Base-by-base conservation (phyloP, 257 asterid genomes). In the Sherardia arvensis region DNA sequence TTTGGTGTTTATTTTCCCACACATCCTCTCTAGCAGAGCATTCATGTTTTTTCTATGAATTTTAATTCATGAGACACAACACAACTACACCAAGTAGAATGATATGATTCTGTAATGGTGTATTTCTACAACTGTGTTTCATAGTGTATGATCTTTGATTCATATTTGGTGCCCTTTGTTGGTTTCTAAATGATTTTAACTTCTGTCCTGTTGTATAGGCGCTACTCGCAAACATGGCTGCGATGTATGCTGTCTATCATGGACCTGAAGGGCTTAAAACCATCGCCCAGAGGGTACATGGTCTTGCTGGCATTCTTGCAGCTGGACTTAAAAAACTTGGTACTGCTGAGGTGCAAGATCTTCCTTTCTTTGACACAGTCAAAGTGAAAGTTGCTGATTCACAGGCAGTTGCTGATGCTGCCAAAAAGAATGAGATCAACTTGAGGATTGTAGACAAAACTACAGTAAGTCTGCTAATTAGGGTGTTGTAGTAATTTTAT, bases 171-270 rank as follows among this genome's bases (percentile, higher is more conserved):
- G 48, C 20, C 59, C 9, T 33, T 23, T 56, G 23, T 25, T 62
- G 56, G 59, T 22, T 57, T 48, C 54, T n/a, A 10, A 54, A 18
- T 65, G 18, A 18, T 28, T 59, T 59, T 32, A 23, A 43, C 56
- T 27, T 54, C 57, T 64, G 45, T 66, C 28, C 69, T 61, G 64
- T 65, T 69, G 11, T 77, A 73, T 59, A 93, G 99, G 99, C 99
- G 25, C 82, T 93, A 82, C 93, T 93, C 61, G 99, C 99, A 34
- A 90, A 90, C 85, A 93, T 93, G 97, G 96, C 99, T 79, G 95
- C 97, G 17, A 93, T 87, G 97, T 93, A 80, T 73, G 99, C 99
- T 62, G 94, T 93, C 66, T 93, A 93, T 77, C 99, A 93, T 62
- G 99, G 99, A 62, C 97, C 99, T 1, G 97, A 83, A 73, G 99